phyloP scores from a whole-genome alignment of 2,329 filamentous ascomycete species.

The Stromatinia cepivora region DNA sequence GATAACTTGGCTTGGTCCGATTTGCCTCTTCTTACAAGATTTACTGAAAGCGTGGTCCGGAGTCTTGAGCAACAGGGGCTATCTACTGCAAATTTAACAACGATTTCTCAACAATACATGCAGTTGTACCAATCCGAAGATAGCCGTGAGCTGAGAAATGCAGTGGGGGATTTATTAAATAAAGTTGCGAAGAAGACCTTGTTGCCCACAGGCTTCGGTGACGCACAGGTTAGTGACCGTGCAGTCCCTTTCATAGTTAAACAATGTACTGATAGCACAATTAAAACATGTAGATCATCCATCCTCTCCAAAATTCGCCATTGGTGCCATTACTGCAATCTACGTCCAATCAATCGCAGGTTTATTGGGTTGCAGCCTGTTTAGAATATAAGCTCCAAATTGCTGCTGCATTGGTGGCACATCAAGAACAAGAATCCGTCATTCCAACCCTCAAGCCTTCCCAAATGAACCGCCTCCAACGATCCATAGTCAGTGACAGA shows the following conservation, averaged over 20 bases:
- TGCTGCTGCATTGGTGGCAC: slow-evolving; percentile 44
- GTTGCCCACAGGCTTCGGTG: slow-evolving; percentile 39
- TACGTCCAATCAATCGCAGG: slow-evolving; percentile 39
- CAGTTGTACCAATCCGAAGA: slow-evolving; percentile 33
- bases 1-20: slow-evolving; percentile 41
- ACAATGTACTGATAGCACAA: slow-evolving; percentile 40
- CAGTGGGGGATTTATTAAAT: slow-evolving; percentile 34
- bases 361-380: slow-evolving; percentile 53
- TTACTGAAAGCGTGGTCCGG: slow-evolving; percentile 26
- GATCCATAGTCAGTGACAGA: slow-evolving; percentile 56
- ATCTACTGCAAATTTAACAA: neutral
- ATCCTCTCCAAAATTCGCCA: slow-evolving; percentile 59
- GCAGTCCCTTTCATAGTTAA: slow-evolving; percentile 34
- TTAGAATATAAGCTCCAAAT: slow-evolving; percentile 54
- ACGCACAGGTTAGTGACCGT: slow-evolving; percentile 48
- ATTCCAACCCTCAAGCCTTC: slow-evolving; percentile 50
- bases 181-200: slow-evolving; percentile 32
- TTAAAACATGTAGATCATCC: slow-evolving; percentile 51
- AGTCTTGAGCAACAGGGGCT: neutral
- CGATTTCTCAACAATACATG: slow-evolving; percentile 26
- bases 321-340: slow-evolving; percentile 50
- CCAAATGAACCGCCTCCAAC: slow-evolving; percentile 59
- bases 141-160: slow-evolving; percentile 33
- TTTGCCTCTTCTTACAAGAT: slow-evolving; percentile 37
- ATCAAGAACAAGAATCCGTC: slow-evolving; percentile 47